These are phyloP conservation scores for Nothopassalora personata DNA, from an alignment of 2,329 filamentous ascomycete species.

Conservation along the genomic window DNA sequence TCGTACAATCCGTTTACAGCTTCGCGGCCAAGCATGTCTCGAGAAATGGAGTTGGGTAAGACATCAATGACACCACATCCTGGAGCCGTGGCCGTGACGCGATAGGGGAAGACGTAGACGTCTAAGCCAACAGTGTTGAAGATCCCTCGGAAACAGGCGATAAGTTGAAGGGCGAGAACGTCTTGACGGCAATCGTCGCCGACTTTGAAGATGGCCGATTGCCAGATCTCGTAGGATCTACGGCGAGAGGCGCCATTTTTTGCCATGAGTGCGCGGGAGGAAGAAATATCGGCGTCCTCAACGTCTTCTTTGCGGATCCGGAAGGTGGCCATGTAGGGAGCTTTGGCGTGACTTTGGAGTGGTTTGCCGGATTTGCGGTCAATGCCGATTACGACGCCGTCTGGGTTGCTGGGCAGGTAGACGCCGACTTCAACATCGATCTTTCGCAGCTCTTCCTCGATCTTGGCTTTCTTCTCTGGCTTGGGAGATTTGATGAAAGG, in stretches of 20 bases:
- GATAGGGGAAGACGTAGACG: slow-evolving; percentile 94
- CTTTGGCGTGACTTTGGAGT: slow-evolving; percentile 94
- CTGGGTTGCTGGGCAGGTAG: slow-evolving; percentile 93
- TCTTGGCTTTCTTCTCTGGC: slow-evolving; percentile 97
- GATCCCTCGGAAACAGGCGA: slow-evolving; percentile 93
- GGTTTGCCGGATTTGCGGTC: slow-evolving; percentile 97
- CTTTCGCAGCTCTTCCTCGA: slow-evolving; percentile 94
- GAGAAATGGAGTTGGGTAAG: slow-evolving; percentile 92
- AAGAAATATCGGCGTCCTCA: slow-evolving; percentile 19
- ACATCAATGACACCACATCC: slow-evolving; percentile 98
- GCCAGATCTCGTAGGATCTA: slow-evolving; percentile 84
- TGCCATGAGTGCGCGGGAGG: slow-evolving; percentile 43
- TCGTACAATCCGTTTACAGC: slow-evolving; percentile 97
- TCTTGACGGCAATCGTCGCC: slow-evolving; percentile 98
- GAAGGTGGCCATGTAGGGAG: slow-evolving; percentile 98
- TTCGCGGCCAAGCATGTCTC: slow-evolving; percentile 97
- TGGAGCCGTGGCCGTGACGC: slow-evolving; percentile 93
- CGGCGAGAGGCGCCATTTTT: slow-evolving; percentile 26
- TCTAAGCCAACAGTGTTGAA: slow-evolving; percentile 93
- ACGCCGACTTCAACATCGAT: slow-evolving; percentile 97
- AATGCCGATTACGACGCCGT: slow-evolving; percentile 95
- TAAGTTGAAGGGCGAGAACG: slow-evolving; percentile 93
- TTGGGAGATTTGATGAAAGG: slow-evolving; percentile 89
- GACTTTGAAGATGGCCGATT: slow-evolving; percentile 99
- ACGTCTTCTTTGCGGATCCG: slow-evolving; percentile 75